Conservation (phyloP, 1,284 basidiomycete species). For the Sporisorium exsertum region DNA sequence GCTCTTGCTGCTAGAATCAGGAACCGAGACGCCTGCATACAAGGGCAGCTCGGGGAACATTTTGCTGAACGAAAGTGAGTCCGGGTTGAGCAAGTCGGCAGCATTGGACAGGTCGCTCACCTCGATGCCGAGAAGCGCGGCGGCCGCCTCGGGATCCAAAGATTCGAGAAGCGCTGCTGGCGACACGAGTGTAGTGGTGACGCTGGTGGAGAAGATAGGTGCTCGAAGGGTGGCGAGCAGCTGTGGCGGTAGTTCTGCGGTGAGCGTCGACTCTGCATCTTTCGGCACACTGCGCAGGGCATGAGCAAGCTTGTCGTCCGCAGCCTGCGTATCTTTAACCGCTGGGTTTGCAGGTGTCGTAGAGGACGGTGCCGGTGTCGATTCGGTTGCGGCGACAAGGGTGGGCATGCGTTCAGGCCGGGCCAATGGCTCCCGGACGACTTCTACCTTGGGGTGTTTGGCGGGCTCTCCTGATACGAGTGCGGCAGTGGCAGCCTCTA, state of each 20-base stretch:
- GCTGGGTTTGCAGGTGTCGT: not conserved
- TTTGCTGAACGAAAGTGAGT: conserved; percentile 52
- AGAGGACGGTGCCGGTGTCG: not conserved
- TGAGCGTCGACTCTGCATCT: conserved; percentile 57
- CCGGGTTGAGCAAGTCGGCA: conserved; percentile 48
- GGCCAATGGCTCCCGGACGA: conserved; percentile 46
- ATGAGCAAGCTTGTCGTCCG: conserved; percentile 12
- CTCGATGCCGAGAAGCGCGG: conserved; percentile 57
- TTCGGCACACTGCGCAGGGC: conserved; percentile 36
- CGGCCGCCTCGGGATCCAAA: conserved; percentile 55
- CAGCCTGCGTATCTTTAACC: not conserved
- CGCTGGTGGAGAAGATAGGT: conserved; percentile 63
- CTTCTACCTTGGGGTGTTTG: conserved; percentile 43
- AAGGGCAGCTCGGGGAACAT: conserved; percentile 73
- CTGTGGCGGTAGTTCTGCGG: conserved; percentile 56
- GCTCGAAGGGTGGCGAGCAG: conserved; percentile 62
- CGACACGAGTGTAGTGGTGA: conserved; percentile 59
- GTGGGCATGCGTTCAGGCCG: conserved; percentile 46
- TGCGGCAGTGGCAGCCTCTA: conserved; percentile 44
- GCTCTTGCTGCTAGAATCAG: conserved; percentile 62
- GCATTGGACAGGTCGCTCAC: conserved; percentile 41
- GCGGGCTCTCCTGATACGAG: conserved; percentile 45
- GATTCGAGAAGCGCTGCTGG: conserved; percentile 56
- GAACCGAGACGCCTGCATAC: conserved; percentile 66
- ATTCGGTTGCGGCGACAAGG: conserved; percentile 15